Evolutionary conservation across 2,329 filamentous ascomycete species (phyloP).

Genomic region (Aureobasidium sp.): DNA sequence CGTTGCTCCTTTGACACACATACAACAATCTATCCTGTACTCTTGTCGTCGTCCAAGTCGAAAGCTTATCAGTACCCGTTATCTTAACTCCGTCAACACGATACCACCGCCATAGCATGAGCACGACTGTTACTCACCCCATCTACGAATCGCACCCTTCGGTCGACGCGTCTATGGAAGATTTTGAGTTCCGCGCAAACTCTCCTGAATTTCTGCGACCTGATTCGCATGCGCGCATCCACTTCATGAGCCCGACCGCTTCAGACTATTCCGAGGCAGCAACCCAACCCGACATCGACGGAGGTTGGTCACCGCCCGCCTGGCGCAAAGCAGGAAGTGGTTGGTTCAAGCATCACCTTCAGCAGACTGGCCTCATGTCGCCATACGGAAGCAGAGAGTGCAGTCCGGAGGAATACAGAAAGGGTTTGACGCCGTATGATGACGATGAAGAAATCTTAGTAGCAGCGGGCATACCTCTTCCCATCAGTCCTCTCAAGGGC

Average conservation of each 20-base stretch:
- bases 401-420: constrained; percentile 51
- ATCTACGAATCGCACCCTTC: constrained; percentile 53
- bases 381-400: constrained; percentile 32
- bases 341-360: constrained; percentile 44
- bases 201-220: constrained; percentile 50
- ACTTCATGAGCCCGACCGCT: constrained; percentile 18
- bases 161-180: constrained; percentile 53
- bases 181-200: constrained; percentile 51
- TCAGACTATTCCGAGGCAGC: constrained; percentile 42
- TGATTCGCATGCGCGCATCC: constrained; percentile 52
- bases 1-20: not conserved
- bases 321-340: constrained; percentile 54
- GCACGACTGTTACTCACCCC: constrained; percentile 15
- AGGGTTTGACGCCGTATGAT: constrained; percentile 34
- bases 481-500: constrained; percentile 44
- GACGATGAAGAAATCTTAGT: constrained; percentile 39
- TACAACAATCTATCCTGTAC: not conserved
- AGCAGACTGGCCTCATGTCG: constrained; percentile 24
- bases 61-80: constrained; percentile 3
- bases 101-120: constrained; percentile 17
- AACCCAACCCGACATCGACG: constrained; percentile 40
- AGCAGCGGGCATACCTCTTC: constrained; percentile 46
- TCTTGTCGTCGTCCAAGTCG: not conserved
- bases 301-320: constrained; percentile 60
- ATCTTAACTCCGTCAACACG: constrained; percentile 13